Base-by-base conservation (phyloP, 371 early-diverging fungal genomes). In the Zychaea mexicana region DNA sequence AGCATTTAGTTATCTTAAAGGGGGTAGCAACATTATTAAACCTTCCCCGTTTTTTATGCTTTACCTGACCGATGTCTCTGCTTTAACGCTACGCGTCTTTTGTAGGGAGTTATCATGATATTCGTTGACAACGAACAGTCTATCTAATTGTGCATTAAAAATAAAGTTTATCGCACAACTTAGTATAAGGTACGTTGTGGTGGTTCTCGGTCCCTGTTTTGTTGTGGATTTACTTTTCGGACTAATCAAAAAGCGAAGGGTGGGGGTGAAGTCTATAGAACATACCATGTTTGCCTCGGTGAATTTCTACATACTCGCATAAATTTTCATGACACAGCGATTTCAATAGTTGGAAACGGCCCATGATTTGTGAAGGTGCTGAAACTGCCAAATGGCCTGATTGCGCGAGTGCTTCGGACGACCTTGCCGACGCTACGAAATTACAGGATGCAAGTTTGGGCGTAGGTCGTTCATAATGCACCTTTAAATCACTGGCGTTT, bases 81-180 rank as follows among this genome's bases (percentile, higher is more conserved):
- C 66, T 19, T 73, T 68, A 3, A 66, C 22, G 7, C 55, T 66
- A 39, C 74, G 67, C 8, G 69, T 60, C 39, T 76, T 72, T 55
- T 73, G 74, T 3, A 78, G 32, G 2, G 78, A 78, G 56, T 71
- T 62, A 42, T 81, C 80, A 57, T 76, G 71, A 57, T 85, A 78
- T 52, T 88, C 90, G 21, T 81, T 78, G 21, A 87, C 82, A 9
- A 86, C 78, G 74, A 88, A 87, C 9, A 88, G 30, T 30, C 88
- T 78, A 61, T 86, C 86, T 88, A 63, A 27, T 45, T n/a, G 22
- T 26, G 30, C 32, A 2, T 21, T 21, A 42, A 39, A 4, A 30
- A 28, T 45, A 5, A n/a, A 47, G 21, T 38, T 64, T 76, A 85
- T 85, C 85, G n/a, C n/a, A n/a, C n/a, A n/a, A n/a, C n/a, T n/a